Evolutionary conservation across 495 filamentous ascomycete genomes (phyloP), one percentile per base, ranked within the genome.

Genomic region (Aspergillus homomorphus): DNA sequence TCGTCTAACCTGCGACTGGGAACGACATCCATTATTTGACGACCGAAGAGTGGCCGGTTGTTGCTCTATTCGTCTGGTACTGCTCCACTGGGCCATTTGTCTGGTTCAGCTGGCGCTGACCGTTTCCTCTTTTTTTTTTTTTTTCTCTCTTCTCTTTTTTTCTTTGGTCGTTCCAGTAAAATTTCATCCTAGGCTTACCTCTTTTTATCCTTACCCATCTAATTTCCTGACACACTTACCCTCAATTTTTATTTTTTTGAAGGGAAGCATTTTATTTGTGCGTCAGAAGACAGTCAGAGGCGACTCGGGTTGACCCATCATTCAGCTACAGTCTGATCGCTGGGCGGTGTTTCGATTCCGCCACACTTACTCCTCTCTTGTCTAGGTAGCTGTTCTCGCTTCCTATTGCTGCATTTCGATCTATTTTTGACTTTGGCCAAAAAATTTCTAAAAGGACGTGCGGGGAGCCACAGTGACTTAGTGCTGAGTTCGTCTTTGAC

Each of bases 301-400:
- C 61, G 54, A 67, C 55, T 58, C 51, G 16, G 24, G 48, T 53
- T 62, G 65, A 64, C 61, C 65, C 65, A 67, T 67, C 61, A 38
- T 64, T 67, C 65, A 67, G 65, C 65, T 67, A 61, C 59, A 41
- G 57, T 63, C 64, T 66, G 50, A 63, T 61, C 58, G 53, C 54
- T 59, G 58, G 55, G 57, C 62, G 48, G 56, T 61, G 49, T 50
- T 38, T 66, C 54, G 33, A 52, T 66, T 42, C 58, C 64, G 64
- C 64, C 62, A 60, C 62, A 49, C 45, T 51, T 28, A 22, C 43
- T 20, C 16, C 45, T 45, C 51, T 56, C 45, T 26, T 51, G 33
- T 38, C 33, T 28, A 18, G 44, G 28, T 30, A 23, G 43, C 56
- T 51, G 7, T 42, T 19, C 48, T 52, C 33, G 33, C 21, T 26